phyloP scores from a whole-genome alignment of 2,329 filamentous ascomycete genomes.

The Microsporum canis region DNA sequence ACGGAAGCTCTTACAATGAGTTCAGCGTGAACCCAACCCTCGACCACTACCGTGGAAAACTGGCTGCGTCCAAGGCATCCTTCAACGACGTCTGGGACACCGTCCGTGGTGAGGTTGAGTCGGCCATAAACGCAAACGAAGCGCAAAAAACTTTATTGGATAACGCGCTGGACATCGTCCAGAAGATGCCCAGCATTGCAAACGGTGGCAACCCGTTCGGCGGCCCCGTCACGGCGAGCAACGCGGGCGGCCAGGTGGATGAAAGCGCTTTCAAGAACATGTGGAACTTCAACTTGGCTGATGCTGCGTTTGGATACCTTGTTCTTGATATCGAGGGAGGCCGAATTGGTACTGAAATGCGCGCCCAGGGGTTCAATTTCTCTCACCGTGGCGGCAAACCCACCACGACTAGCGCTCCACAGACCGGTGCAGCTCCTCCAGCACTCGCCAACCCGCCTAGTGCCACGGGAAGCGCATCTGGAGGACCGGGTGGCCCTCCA shows the following conservation, averaged over 20 bases:
- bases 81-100: conserved; percentile 99
- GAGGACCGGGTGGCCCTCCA: conserved; percentile 27
- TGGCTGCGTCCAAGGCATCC: conserved; percentile 92
- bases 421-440: conserved; percentile 2
- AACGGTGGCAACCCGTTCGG: conserved; percentile 96
- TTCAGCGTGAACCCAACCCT: conserved; percentile 97
- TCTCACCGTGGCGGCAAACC: conserved; percentile 86
- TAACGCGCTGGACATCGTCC: conserved; percentile 84
- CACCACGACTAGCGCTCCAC: conserved; percentile 19
- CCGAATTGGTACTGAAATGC: conserved; percentile 95
- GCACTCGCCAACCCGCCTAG: conserved; percentile 16
- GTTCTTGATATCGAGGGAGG: conserved; percentile 92
- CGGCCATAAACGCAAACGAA: conserved; percentile 85
- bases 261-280: conserved; percentile 99
- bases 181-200: conserved; percentile 93
- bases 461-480: conserved; percentile 25
- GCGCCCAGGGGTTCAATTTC: conserved; percentile 98
- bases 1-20: conserved; percentile 98
- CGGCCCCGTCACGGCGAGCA: conserved; percentile 61
- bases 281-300: conserved; percentile 99
- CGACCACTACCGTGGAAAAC: conserved; percentile 96
- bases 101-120: conserved; percentile 89
- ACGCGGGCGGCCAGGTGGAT: conserved; percentile 74
- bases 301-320: conserved; percentile 93
- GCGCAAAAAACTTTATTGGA: conserved; percentile 85